Evolutionary conservation across 2,329 filamentous ascomycete genomes (phyloP), one percentile per base, ranked within the genome.

Genomic region (Phaeoacremonium minimum): DNA sequence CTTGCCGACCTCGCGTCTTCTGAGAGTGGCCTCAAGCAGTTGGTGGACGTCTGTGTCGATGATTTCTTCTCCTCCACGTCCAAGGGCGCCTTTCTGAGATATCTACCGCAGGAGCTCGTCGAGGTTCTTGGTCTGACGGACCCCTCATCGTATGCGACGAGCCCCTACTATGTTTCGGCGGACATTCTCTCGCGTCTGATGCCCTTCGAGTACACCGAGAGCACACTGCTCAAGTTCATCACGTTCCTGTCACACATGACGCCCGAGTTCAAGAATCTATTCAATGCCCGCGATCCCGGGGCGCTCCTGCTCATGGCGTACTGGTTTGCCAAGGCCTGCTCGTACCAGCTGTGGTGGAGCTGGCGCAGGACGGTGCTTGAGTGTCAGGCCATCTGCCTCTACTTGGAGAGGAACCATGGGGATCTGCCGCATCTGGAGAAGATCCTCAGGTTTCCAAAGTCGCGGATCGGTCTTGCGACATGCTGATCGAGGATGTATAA

Each of bases 241-340:
- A 49, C 56, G 1, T 75, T 78, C 46, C 45, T 75, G 18, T 56
- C 58, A 8, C 57, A 64, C 32, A 60, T 77, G 32, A 58, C 65
- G 14, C 50, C 60, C 1, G 55, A 57, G 0, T 78, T 67, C 45
- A 59, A 61, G 11, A 34, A 32, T 0, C 42, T 79, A n/a, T 47
- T 82, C 1, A 52, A 65, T 31, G 26, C 43, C 0, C 79, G 74
- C 41, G 76, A 82, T 30, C 55, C 68, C 1, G 58, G 65, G 18
- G 76, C 75, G 0, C 47, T 82, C 41, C 49, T 80, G 9, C 46
- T 82, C 20, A 51, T 80, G n/a, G 62, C 67, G 1, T 75, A 71
- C 53, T 82, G 75, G 75, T 75, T 71, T 50, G 67, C 69, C 9
- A 67, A 71, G 42, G 50, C 73, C 12, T 62, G 58, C 12, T 49